Evolutionary conservation across 2,329 filamentous ascomycete species (phyloP), one percentile per base, ranked within the genome.

Genomic region (Nemania diffusa): DNA sequence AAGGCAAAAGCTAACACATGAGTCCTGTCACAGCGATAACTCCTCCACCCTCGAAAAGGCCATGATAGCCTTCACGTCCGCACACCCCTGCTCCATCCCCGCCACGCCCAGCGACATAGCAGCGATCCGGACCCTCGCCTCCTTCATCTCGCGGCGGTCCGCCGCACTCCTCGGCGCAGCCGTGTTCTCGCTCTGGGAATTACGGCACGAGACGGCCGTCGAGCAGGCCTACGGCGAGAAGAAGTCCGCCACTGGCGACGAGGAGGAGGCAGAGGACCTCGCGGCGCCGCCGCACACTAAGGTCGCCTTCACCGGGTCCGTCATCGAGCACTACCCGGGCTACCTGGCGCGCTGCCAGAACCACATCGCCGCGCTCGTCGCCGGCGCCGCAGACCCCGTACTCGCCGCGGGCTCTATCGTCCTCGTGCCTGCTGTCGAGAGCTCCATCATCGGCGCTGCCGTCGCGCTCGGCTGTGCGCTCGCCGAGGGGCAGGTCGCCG

Each of bases 301-400:
- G 1, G 87, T 95, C n/a, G 91, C 91, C 3, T 94, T 91, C 79
- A 94, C 93, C 75, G 92, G 92, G 51, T 91, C 90, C 29, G 91
- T 95, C 57, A 89, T 94, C 58, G 91, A 94, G 79, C 90, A 90
- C 73, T 95, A 94, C 75, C 91, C 92, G 0, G 81, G 83, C 7
- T 95, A 93, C 77, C 82, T 86, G 24, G 79, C 78, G 34, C 83
- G 81, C 48, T 90, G 89, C 73, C 91, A 94, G 77, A 76, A 76
- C 5, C 88, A 89, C 72, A 79, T 94, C 53, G 83, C 93, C 73
- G 80, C 83, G 44, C 80, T 94, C 8, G 84, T 88, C 73, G 56
- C 79, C 70, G 64, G 76, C 74, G 73, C 81, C 76, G 57, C 81
- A 76, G 29, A 64, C 44, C 42, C 69, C 8, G 20, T 64, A 6